Evolutionary conservation across 148 eudicot species (phyloP).

Genomic region (Drosera capensis): DNA sequence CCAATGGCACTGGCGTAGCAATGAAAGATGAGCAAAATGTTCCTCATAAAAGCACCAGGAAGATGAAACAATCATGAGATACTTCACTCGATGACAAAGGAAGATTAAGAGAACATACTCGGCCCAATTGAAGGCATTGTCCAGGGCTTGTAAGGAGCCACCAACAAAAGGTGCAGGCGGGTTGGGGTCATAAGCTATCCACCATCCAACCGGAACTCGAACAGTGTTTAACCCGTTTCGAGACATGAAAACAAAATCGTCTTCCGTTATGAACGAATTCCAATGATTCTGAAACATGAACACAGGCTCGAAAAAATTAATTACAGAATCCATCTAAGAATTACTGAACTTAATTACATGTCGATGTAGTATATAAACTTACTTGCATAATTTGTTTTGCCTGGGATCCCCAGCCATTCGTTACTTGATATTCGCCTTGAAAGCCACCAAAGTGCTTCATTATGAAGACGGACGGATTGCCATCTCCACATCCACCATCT

Average conservation of each 20-base stretch:
- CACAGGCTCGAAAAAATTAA: background rate
- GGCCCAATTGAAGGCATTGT: slow-evolving; percentile 54
- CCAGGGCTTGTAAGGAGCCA: slow-evolving; percentile 45
- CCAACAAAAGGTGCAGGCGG: slow-evolving; percentile 38
- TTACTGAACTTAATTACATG: background rate
- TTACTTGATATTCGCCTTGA: slow-evolving; percentile 50
- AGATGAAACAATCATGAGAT: no score
- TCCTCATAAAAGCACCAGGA: no score
- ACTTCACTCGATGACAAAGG: no score
- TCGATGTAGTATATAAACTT: background rate
- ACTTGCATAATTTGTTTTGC: slow-evolving; percentile 28
- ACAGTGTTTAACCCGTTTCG: slow-evolving; percentile 38
- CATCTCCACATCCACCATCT: slow-evolving; percentile 26
- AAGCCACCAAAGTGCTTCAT: slow-evolving; percentile 9
- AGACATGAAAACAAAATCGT: slow-evolving; percentile 42
- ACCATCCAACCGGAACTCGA: slow-evolving; percentile 61
- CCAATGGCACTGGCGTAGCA: no score
- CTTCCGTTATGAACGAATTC: slow-evolving; percentile 46
- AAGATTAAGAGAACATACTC: no score
- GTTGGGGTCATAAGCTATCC: slow-evolving; percentile 41
- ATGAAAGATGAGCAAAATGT: no score
- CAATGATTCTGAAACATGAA: slow-evolving; percentile 33
- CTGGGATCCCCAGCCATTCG: slow-evolving; percentile 54
- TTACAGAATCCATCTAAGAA: background rate
- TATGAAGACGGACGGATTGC: slow-evolving; percentile 40